Conservation (phyloP, 2,329 filamentous ascomycete genomes). For the Aspergillus costaricaensis region DNA sequence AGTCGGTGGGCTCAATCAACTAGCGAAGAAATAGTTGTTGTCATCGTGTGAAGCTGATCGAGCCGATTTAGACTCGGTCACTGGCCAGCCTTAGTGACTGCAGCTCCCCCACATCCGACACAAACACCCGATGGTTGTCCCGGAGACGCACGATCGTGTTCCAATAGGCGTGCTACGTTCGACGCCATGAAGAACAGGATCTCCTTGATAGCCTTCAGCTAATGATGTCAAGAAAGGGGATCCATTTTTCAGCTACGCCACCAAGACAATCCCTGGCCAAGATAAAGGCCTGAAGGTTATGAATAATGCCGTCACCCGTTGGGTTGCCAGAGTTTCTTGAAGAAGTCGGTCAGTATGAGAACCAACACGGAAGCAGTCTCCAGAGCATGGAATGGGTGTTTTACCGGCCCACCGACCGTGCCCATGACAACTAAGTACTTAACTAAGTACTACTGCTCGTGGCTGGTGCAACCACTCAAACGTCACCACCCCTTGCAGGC, state of each 20-base stretch:
- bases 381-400: neutral
- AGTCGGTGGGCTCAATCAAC: conserved; percentile 3
- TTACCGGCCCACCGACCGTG: neutral
- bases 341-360: too few relatives aligned
- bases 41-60: conserved; percentile 19
- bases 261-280: neutral
- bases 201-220: neutral
- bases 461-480: conserved; percentile 3
- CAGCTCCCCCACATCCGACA: conserved; percentile 23
- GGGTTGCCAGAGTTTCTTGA: neutral
- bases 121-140: conserved; percentile 27
- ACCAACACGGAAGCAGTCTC: too few relatives aligned
- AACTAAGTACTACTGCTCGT: neutral
- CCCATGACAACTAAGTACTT: neutral
- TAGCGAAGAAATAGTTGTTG: conserved; percentile 7
- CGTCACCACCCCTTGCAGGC: neutral
- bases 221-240: conserved; percentile 7
- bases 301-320: neutral
- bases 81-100: conserved; percentile 13
- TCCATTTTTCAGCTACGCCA: conserved; percentile 8
- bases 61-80: conserved; percentile 13
- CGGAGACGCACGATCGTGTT: conserved; percentile 12
- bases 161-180: neutral
- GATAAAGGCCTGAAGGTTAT: neutral
- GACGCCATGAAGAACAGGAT: conserved; percentile 5